phyloP scores from a whole-genome alignment of 805 yeast genomes.

The Tetrapisispora taiwanensis region DNA sequence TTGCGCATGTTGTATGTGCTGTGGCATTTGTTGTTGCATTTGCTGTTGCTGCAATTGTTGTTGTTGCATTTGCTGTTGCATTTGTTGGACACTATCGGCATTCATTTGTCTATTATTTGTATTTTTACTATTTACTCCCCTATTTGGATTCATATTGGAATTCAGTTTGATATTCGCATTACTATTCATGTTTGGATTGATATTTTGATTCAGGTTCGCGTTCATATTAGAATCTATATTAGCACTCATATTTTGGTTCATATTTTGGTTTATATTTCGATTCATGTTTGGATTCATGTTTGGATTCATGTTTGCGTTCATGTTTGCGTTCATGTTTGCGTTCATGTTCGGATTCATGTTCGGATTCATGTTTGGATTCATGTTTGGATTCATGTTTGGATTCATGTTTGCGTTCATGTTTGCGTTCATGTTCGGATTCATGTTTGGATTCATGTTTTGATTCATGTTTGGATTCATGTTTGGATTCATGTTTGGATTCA shows the following conservation, averaged over 20 bases:
- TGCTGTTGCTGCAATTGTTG: background rate
- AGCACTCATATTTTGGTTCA: background rate
- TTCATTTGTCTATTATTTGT: background rate
- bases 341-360: background rate
- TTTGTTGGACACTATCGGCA: background rate
- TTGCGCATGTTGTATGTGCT: background rate
- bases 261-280: background rate
- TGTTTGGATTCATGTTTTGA: background rate
- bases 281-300: background rate
- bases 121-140: background rate
- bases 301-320: background rate
- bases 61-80: background rate
- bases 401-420: no score
- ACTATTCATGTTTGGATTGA: background rate
- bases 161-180: no score
- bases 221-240: background rate
- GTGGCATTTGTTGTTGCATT: background rate
- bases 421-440: background rate
- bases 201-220: background rate
- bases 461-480: background rate
- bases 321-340: background rate
- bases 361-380: no score
- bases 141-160: background rate
- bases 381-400: background rate
- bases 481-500: background rate